Evolutionary conservation across 2,329 filamentous ascomycete genomes (phyloP), one percentile per base, ranked within the genome.

Genomic region (Aspergillus sp.): DNA sequence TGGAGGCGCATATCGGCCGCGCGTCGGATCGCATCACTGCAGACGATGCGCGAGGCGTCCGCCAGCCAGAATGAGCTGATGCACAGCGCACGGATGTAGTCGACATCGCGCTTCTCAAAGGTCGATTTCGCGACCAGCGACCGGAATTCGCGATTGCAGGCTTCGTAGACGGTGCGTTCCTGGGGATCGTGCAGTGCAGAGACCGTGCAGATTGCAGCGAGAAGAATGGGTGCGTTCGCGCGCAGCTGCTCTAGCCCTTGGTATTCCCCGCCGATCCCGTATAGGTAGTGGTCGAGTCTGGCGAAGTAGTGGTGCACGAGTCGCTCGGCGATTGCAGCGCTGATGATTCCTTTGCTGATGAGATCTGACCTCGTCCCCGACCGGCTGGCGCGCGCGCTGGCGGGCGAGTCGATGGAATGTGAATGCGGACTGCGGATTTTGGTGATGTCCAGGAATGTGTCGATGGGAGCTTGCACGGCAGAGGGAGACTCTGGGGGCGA

Each of bases 61-160:
- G 77, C 77, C 1, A 83, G 70, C 80, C 80, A 83, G 63, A 81
- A 82, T 2, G 79, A 77, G 14, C 75, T 79, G 41, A 82, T 78
- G 51, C 79, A 81, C 27, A 83, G 68, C 0, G 79, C 80, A 19
- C 79, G 73, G 44, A 83, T 70, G 55, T 78, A 76, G 56, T 82
- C 79, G 24, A 77, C 67, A 23, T 67, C 74, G 15, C 77, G 76
- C 31, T 77, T 75, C 57, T 80, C 77, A 49, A 81, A 82, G 65
- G 81, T 75, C 1, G 77, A 76, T 27, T 73, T 71, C 3, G 79
- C 73, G 45, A 81, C 75, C 3, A 80, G 67, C 1, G 75, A 69
- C 12, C 77, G 75, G 57, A 80, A 80, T 62, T 81, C 80, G 39
- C 75, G 74, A 54, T 73, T 79, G 62, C 79, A 81, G 6, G 65